phyloP scores from a whole-genome alignment of 176 grass and related monocot genomes.

The Oryza longistaminata region DNA sequence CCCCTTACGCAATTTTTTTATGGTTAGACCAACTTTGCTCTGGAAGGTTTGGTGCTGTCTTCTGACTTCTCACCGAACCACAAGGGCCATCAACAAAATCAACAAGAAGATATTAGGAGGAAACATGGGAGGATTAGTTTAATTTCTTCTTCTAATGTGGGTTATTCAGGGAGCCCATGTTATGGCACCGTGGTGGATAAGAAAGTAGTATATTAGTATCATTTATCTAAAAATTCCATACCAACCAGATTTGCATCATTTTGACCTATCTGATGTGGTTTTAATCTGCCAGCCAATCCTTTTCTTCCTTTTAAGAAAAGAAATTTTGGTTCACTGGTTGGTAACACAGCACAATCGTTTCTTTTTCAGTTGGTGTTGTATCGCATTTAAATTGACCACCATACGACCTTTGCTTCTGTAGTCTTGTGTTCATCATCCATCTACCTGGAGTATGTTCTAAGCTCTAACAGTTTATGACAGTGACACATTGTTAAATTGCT shows the following conservation, averaged over 20 bases:
- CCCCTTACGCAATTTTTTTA: conserved; percentile 17
- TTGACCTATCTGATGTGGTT: background rate
- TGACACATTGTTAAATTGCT: background rate
- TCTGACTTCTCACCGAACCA: conserved; percentile 40
- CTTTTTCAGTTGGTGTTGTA: background rate
- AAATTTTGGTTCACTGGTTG: background rate
- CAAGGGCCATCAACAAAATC: background rate
- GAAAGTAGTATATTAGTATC: background rate
- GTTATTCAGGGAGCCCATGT: conserved; percentile 23
- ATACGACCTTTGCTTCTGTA: background rate
- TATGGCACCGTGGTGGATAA: conserved; percentile 1
- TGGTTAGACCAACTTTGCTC: conserved; percentile 47
- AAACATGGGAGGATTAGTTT: background rate
- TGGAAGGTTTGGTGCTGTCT: conserved; percentile 34
- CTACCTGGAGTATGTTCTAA: background rate
- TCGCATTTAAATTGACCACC: background rate
- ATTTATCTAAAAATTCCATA: conserved; percentile 2
- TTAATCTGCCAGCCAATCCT: background rate
- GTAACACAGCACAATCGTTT: background rate
- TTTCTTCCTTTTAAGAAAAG: background rate
- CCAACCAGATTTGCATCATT: background rate
- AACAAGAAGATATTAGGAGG: background rate
- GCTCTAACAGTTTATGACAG: background rate
- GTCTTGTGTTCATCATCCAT: background rate
- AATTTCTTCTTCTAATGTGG: background rate